Evolutionary conservation across 2,329 filamentous ascomycete species (phyloP).

Genomic region (Ceratocystis huliohia): DNA sequence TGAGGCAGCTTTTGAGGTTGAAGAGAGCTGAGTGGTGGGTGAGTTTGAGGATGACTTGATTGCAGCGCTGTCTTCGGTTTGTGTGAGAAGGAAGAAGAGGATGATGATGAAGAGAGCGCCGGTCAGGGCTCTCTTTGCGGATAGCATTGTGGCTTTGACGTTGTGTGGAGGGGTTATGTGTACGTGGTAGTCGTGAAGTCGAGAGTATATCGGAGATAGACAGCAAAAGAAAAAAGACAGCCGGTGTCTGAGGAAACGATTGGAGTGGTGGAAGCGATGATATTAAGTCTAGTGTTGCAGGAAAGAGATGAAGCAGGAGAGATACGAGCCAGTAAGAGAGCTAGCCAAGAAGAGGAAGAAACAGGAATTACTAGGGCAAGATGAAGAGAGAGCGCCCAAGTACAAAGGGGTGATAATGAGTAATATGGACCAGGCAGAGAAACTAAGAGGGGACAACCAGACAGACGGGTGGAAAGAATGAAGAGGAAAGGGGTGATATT

Average conservation of each 20-base stretch:
- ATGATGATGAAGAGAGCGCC: constrained; percentile 56
- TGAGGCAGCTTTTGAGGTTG: constrained; percentile 19
- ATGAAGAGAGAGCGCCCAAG: neutral
- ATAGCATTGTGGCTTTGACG: constrained; percentile 49
- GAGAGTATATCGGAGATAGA: neutral
- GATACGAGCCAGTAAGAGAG: neutral
- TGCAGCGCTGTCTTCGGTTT: constrained; percentile 36
- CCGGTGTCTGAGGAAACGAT: neutral
- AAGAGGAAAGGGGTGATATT: neutral
- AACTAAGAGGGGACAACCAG: neutral
- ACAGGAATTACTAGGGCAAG: neutral
- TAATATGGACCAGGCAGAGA: neutral
- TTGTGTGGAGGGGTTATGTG: neutral
- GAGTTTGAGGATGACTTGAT: constrained; percentile 22
- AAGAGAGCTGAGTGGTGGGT: constrained; percentile 28
- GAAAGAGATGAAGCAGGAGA: neutral
- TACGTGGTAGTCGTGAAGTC: neutral
- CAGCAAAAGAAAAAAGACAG: neutral
- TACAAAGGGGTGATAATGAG: neutral
- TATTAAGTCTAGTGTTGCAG: neutral
- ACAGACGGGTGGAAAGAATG: neutral
- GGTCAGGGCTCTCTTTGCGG: constrained; percentile 62
- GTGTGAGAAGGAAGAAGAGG: constrained; percentile 56
- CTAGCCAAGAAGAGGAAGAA: neutral
- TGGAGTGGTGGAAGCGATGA: neutral